These are phyloP conservation scores for Hypomontagnella monticulosa DNA, from an alignment of 495 filamentous ascomycete genomes.

Conservation along the genomic window DNA sequence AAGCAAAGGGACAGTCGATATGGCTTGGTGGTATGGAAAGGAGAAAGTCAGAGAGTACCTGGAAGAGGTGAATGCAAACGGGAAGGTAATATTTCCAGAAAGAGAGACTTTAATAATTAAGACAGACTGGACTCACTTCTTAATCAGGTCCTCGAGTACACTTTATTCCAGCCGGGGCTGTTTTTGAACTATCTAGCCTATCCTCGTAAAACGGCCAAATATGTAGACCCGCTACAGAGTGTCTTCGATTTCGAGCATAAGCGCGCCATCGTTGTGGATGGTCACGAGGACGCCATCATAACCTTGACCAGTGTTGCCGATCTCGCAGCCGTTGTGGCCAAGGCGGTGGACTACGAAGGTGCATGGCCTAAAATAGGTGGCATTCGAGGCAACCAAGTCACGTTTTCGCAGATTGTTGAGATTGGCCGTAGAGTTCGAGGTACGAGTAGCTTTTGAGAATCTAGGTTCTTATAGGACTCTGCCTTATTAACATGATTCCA, in stretches of 20 bases:
- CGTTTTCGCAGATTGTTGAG: conserved; percentile 54
- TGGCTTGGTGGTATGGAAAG: conserved; percentile 64
- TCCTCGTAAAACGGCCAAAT: conserved; percentile 59
- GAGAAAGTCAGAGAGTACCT: conserved; percentile 59
- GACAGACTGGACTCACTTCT: not conserved
- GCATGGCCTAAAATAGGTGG: conserved; percentile 66
- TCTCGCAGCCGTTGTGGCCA: conserved; percentile 55
- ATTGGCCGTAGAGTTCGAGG: conserved; percentile 63
- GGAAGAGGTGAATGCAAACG: conserved; percentile 59
- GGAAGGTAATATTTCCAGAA: conserved; percentile 49
- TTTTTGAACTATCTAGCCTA: conserved; percentile 64
- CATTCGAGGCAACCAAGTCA: conserved; percentile 57
- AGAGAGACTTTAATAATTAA: not conserved
- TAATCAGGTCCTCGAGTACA: conserved; percentile 65
- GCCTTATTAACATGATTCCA: conserved; percentile 22
- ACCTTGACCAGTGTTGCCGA: conserved; percentile 60
- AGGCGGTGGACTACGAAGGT: conserved; percentile 63
- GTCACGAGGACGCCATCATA: conserved; percentile 53
- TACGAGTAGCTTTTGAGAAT: conserved; percentile 33
- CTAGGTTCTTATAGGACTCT: not conserved
- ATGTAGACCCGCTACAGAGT: conserved; percentile 55
- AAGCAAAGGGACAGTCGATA: conserved; percentile 38
- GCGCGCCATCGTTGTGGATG: conserved; percentile 60
- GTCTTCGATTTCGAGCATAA: conserved; percentile 59
- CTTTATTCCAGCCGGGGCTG: conserved; percentile 64